Percentiles rank a stretch among this genome's conserved stretches.
Evolutionary conservation across 371 early-diverging fungal species (phyloP).

Genomic region (Syncephalastrum sp.): DNA sequence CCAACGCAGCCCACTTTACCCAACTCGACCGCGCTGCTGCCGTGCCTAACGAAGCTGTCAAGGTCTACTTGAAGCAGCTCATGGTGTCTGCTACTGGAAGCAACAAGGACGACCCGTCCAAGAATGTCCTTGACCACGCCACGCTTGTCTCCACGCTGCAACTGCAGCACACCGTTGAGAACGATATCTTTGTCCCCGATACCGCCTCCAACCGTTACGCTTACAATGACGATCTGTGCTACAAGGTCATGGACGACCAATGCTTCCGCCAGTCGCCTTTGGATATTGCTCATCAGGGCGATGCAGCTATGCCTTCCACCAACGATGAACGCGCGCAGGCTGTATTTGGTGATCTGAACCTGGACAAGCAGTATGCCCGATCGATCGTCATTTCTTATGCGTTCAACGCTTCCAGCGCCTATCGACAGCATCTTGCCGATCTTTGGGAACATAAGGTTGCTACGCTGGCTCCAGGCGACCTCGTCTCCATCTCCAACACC

Average conservation of each 20-base stretch:
- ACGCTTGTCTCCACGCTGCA: conserved; percentile 42
- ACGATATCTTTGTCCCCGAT: conserved; percentile 43
- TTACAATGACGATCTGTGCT: conserved; percentile 41
- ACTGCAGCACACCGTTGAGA: conserved; percentile 51
- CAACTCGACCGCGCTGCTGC: conserved; percentile 28
- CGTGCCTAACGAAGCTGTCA: conserved; percentile 35
- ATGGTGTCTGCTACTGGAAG: conserved; percentile 34
- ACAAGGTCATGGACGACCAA: conserved; percentile 18
- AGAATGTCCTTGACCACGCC: conserved; percentile 27
- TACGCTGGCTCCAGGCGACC: conserved; percentile 31
- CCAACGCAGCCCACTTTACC: conserved; percentile 32
- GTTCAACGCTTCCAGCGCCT: conserved; percentile 54
- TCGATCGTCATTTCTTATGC: conserved; percentile 54
- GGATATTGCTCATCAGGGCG: conserved; percentile 39
- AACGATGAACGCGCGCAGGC: conserved; percentile 22
- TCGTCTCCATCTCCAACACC: conserved; percentile 18
- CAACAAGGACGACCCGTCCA: conserved; percentile 4
- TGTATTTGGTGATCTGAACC: conserved; percentile 11
- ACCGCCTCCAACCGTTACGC: conserved; percentile 26
- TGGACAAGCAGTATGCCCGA: conserved; percentile 17
- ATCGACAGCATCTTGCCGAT: conserved; percentile 40
- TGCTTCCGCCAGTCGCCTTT: conserved; percentile 41
- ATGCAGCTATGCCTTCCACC: conserved; percentile 21
- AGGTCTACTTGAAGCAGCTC: conserved; percentile 56
- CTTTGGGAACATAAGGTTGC: conserved; percentile 55